Evolutionary conservation across 2,329 filamentous ascomycete species (phyloP).

Genomic region (Fusarium brachygibbosum): DNA sequence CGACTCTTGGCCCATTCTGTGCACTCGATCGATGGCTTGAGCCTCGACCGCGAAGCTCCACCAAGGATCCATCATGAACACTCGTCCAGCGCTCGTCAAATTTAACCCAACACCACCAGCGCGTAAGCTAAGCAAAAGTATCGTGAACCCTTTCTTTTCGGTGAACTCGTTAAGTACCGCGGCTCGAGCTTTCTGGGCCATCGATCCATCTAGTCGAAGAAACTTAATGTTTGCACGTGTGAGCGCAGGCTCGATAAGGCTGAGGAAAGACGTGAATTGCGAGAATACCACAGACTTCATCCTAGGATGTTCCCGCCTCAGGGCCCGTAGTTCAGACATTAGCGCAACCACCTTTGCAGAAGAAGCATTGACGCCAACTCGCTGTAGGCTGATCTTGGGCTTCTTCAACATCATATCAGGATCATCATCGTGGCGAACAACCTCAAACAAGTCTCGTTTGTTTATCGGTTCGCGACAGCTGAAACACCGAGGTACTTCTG

Average conservation of each 20-base stretch:
- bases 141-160: conserved; percentile 69
- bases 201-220: conserved; percentile 91
- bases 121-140: conserved; percentile 86
- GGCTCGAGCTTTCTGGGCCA: conserved; percentile 87
- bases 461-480: conserved; percentile 89
- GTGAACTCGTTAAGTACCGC: conserved; percentile 82
- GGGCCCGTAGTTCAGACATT: conserved; percentile 77
- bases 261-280: conserved; percentile 96
- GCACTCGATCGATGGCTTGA: conserved; percentile 96
- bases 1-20: conserved; percentile 92
- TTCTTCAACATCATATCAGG: conserved; percentile 60
- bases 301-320: conserved; percentile 74
- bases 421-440: conserved; percentile 81
- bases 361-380: conserved; percentile 73
- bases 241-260: conserved; percentile 88
- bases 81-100: conserved; percentile 86
- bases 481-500: conserved; percentile 84
- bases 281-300: conserved; percentile 95
- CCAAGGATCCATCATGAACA: conserved; percentile 99
- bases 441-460: conserved; percentile 88
- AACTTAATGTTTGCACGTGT: conserved; percentile 77
- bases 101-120: conserved; percentile 96
- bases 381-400: conserved; percentile 70
- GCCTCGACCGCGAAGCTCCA: conserved; percentile 98
- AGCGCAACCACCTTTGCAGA: conserved; percentile 91